Evolutionary conservation across 805 yeast genomes (phyloP), one percentile per base, ranked within the genome.

Genomic region (Kazachstania viticola): DNA sequence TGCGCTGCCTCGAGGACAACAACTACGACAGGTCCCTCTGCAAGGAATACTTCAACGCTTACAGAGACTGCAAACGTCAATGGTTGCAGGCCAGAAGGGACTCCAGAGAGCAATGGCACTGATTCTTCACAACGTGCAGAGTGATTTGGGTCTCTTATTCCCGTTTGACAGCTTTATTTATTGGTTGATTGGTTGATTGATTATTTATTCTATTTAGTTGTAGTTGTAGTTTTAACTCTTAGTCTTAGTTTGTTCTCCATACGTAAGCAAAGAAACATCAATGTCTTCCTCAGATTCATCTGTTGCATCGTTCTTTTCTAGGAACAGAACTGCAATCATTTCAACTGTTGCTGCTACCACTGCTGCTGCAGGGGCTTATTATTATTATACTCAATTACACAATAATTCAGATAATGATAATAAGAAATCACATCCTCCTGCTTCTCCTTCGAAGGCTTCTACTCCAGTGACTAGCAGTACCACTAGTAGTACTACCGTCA

Each of bases 41-140:
- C 62, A 72, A 60, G 54, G 94, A 80, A 37, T 88, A 82, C 50
- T 91, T 88, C 54, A 84, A 78, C 46, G 95, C 96, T 0, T 88
- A 88, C 53, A 66, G 88, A 37, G 98, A 88, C 48, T 88, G 98
- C 59, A 79, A 80, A 51, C 76, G 76, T 48, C 80, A 69, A 38
- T 80, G 87, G 87, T 56, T 69, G 50, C 48, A 38, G 9, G 54
- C 61, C 29, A 60, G 67, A 46, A 56, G 60, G 31, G 38, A 54
- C 14, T 34, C 50, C 21, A 44, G 46, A 21, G 51, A 58, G 60
- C 50, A 45, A 22, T 44, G n/a, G 14, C 22, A 7, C 9, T 11
- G 7, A 11, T 11, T 8, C 11, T 19, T 11, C 22, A 19, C 22
- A 19, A 11, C 22, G 22, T 19, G 7, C 7, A 19, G 22, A n/a